Base-by-base conservation (phyloP, 345 rosid species). In the Pugionium dolabratum region DNA sequence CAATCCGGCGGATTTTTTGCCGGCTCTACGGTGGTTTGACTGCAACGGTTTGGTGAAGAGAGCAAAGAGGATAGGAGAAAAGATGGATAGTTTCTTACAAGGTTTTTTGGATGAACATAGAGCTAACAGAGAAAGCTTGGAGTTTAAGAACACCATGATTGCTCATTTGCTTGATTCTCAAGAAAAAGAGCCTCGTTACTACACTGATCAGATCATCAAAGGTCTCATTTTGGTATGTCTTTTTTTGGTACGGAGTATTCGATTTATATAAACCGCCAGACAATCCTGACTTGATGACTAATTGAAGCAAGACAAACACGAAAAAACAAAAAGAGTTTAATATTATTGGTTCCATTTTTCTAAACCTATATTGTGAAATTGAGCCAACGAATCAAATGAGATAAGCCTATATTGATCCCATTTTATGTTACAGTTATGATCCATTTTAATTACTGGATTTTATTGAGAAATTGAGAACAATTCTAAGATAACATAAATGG, bases 51-150 rank as follows among this genome's bases (percentile, higher is more conserved):
- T 53, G 9, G 48, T 66, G 3, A 66, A 66, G 44, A 80, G 81
- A 53, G 59, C 76, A 2, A 65, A 64, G 49, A 70, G 39, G 1
- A 6, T 78, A 28, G 86, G 83, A 54, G 74, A 46, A 69, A 74
- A 70, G 64, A 79, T 83, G 70, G 86, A 83, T 40, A 53, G 7
- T 26, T 76, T 86, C 8, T 68, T 82, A 76, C 88, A 84, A 60
- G 76, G 53, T 0, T 69, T 83, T 72, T 42, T 89, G 31, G 90
- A 84, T 11, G 80, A 86, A 42, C 73, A 68, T 28, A 74, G 75
- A 64, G 81, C 63, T 30, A 67, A 47, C 57, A 51, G 48, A 54
- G 71, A 64, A 35, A 73, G 27, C 26, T 53, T 61, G 66, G 79
- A 73, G 55, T 73, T 59, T 10, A 45, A 26, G 26, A 58, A 65